Percentiles rank a stretch among this genome's conserved stretches.
Conservation (phyloP, 208 protist genomes). For the Porcisia deanei region DNA sequence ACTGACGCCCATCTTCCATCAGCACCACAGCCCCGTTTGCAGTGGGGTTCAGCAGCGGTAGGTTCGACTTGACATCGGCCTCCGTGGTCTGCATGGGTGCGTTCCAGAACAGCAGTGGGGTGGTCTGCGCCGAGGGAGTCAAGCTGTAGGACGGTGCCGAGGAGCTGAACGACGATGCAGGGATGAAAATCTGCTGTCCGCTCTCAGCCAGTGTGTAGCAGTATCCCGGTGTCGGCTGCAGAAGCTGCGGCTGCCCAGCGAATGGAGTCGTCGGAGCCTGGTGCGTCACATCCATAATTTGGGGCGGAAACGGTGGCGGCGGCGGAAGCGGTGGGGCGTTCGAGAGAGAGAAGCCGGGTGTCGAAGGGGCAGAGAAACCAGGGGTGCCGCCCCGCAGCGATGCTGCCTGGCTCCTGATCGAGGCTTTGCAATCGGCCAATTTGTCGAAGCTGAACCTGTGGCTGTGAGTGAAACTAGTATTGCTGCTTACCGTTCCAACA, state of each 20-base stretch:
- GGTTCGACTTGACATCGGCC: neutral
- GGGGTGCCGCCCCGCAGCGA: neutral
- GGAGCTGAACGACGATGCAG: slow-evolving; percentile 26
- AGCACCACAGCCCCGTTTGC: slow-evolving; percentile 27
- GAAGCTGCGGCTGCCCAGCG: slow-evolving; percentile 27
- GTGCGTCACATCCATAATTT: neutral
- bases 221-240: slow-evolving; percentile 36
- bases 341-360: neutral
- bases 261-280: neutral
- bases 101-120: slow-evolving; percentile 2
- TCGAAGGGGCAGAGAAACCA: neutral
- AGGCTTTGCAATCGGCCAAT: neutral
- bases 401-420: neutral
- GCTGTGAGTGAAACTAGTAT: slow-evolving; percentile 6
- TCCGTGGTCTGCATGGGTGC: neutral
- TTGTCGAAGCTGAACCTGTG: slow-evolving; percentile 9
- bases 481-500: slow-evolving; percentile 14
- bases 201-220: slow-evolving; percentile 42
- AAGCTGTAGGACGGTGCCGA: slow-evolving; percentile 3
- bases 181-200: slow-evolving; percentile 48
- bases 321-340: neutral
- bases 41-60: slow-evolving; percentile 22
- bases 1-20: slow-evolving; percentile 40
- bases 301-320: slow-evolving; percentile 13
- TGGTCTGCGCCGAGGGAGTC: slow-evolving; percentile 13